These are phyloP conservation scores for Zangia roseola DNA, from an alignment of 768 basidiomycete species.

Conservation along the genomic window DNA sequence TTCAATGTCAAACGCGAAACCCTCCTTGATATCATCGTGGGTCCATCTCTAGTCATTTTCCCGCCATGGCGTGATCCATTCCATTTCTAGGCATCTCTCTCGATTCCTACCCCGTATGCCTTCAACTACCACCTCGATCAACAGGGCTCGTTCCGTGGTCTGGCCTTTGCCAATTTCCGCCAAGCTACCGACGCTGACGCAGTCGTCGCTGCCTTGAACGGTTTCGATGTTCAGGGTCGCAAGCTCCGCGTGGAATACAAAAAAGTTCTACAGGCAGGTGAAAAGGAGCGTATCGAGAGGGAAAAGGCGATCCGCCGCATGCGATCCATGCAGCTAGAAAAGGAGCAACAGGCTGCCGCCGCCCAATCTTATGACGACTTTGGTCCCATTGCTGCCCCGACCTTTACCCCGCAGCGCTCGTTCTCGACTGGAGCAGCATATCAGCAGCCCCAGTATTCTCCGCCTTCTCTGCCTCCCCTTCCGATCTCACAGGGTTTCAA, in stretches of 20 bases:
- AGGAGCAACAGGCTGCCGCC: slow-evolving; percentile 53
- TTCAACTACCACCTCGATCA: slow-evolving; percentile 99
- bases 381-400: slow-evolving; percentile 51
- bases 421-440: slow-evolving; percentile 63
- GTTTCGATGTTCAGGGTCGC: slow-evolving; percentile 93
- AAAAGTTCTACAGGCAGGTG: slow-evolving; percentile 97
- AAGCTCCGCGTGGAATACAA: slow-evolving; percentile 99
- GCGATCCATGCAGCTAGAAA: slow-evolving; percentile 95
- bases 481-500: slow-evolving; percentile 42
- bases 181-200: slow-evolving; percentile 89
- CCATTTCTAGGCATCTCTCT: slow-evolving; percentile 68
- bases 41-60: slow-evolving; percentile 32
- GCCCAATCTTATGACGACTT: slow-evolving; percentile 71
- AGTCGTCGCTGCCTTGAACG: slow-evolving; percentile 93
- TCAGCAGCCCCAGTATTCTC: slow-evolving; percentile 65
- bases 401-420: slow-evolving; percentile 71
- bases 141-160: slow-evolving; percentile 92
- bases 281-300: slow-evolving; percentile 97
- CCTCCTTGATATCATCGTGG: slow-evolving; percentile 91
- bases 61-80: slow-evolving; percentile 8
- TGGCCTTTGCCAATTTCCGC: slow-evolving; percentile 98
- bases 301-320: slow-evolving; percentile 98
- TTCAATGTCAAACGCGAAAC: slow-evolving; percentile 98
- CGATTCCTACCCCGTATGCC: slow-evolving; percentile 95
- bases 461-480: slow-evolving; percentile 45